phyloP scores from a whole-genome alignment of 2,329 filamentous ascomycete species.

The Thelonectria olida region DNA sequence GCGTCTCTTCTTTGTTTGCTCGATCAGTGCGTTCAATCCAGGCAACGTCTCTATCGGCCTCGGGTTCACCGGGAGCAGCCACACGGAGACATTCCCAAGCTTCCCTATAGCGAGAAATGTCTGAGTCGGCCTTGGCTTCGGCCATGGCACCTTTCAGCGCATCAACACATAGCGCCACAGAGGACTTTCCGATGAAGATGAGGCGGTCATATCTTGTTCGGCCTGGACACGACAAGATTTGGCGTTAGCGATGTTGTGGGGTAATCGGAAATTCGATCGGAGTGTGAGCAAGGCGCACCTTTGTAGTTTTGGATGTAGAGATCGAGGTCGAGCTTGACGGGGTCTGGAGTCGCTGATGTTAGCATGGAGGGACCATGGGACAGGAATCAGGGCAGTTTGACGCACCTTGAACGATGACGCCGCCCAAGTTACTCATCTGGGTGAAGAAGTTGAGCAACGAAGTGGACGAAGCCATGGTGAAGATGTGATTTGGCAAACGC shows the following conservation, averaged over 20 bases:
- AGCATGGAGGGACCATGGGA: constrained; percentile 14
- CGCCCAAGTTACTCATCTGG: constrained; percentile 56
- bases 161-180: constrained; percentile 78
- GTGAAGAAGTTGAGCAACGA: constrained; percentile 55
- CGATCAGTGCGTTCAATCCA: constrained; percentile 79
- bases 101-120: constrained; percentile 76
- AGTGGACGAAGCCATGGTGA: constrained; percentile 49
- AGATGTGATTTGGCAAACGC: neutral
- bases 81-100: constrained; percentile 72
- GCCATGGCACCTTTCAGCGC: constrained; percentile 80
- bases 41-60: constrained; percentile 71
- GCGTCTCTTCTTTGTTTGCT: constrained; percentile 74
- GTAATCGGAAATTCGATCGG: neutral
- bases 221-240: constrained; percentile 58
- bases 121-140: constrained; percentile 80
- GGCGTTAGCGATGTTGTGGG: constrained; percentile 18
- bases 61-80: constrained; percentile 72
- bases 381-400: neutral
- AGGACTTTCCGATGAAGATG: constrained; percentile 81
- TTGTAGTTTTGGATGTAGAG: constrained; percentile 90
- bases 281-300: constrained; percentile 60
- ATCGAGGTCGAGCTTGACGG: constrained; percentile 90
- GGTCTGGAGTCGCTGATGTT: constrained; percentile 58
- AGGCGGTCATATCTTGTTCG: constrained; percentile 84
- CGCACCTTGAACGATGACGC: constrained; percentile 59